These are phyloP conservation scores for Didymella pomorum DNA, from an alignment of 2,329 filamentous ascomycete species.

Conservation along the genomic window DNA sequence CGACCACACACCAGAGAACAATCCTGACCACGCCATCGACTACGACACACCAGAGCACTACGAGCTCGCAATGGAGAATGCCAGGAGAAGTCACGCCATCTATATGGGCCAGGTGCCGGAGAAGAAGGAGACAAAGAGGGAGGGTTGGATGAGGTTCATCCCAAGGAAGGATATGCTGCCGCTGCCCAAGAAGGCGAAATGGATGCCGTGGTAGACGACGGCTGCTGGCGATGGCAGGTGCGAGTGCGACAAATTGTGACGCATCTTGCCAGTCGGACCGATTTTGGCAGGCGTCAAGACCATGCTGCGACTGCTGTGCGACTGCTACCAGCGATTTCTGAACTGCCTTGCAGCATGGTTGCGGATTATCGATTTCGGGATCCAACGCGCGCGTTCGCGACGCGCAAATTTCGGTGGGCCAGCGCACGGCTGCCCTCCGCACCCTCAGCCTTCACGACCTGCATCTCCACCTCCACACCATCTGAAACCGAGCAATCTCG, in stretches of 20 bases:
- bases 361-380: background rate
- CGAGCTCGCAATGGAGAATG: constrained; percentile 35
- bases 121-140: constrained; percentile 29
- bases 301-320: background rate
- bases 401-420: constrained; percentile 15
- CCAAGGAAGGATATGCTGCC: constrained; percentile 21
- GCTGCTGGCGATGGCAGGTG: background rate
- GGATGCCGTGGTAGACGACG: constrained; percentile 17
- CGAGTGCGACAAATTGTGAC: constrained; percentile 2
- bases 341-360: background rate
- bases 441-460: background rate
- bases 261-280: background rate
- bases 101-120: constrained; percentile 29
- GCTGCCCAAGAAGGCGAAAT: constrained; percentile 18
- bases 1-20: constrained; percentile 39
- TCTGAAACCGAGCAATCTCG: background rate
- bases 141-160: constrained; percentile 33
- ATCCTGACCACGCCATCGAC: constrained; percentile 37
- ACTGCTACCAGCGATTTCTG: background rate
- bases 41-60: constrained; percentile 31
- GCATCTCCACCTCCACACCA: constrained; percentile 14
- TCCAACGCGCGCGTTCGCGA: constrained; percentile 4
- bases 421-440: constrained; percentile 7
- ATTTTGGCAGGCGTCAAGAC: background rate
- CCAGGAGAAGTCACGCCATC: constrained; percentile 34